Base-by-base conservation (phyloP, 345 rosid genomes). In the Linum trigynum region DNA sequence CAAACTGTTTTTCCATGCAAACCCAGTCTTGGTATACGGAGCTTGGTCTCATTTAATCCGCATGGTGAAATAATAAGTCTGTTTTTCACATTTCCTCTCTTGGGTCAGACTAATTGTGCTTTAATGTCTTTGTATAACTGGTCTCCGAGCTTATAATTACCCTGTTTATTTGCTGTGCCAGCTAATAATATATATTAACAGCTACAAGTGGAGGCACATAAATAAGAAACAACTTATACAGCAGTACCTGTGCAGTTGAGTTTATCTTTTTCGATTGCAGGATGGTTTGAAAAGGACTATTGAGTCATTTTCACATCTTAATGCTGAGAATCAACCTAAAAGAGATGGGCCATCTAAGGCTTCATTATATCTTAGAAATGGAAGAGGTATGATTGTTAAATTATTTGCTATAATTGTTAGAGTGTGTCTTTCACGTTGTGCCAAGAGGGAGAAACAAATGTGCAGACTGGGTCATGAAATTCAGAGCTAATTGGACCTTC, bases 281-380 rank as follows among this genome's bases (percentile, higher is more conserved):
- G 98, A 90, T 68, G 98, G 92, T 67, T 69, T 92, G 63, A 74
- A 76, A 69, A 84, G 80, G 80, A 90, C 98, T 35, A 62, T 90
- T 68, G 87, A 86, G 65, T 90, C 98, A 17, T 92, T 77, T 66
- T 72, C 98, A 55, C 83, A 90, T 71, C 75, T 92, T 64, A 79
- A 82, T 69, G 90, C 88, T 75, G 89, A 74, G 67, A 74, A 69
- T 63, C 81, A 67, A 72, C 76, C 80, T 57, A 84, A 80, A 73
- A 78, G 84, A 81, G 90, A 81, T 67, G 92, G 96, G 67, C 88
- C 89, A 67, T 88, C 99, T 58, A 94, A 86, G 77, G 97, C 86
- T 57, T 81, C 81, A 53, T 51, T 68, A 70, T 79, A 63, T 67
- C 98, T 92, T 75, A 97, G 97, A 77, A 74, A 75, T 16, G 96